Base-by-base conservation (phyloP, 2,329 filamentous ascomycete genomes). In the Neonectria faginata region DNA sequence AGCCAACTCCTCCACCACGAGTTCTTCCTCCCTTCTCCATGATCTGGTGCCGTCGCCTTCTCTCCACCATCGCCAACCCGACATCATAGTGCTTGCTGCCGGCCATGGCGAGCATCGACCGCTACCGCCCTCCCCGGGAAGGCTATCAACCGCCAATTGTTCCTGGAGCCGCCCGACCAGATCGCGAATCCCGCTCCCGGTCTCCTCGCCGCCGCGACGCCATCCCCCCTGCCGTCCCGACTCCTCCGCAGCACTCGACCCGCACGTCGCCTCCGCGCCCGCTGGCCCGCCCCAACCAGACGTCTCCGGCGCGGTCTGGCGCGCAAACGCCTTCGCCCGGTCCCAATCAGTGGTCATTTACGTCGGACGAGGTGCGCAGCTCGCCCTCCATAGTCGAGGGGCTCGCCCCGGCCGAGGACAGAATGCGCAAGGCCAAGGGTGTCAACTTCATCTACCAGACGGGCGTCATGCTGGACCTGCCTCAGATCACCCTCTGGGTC, bases 391-490 rank as follows among this genome's bases (percentile, higher is more conserved):
- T 97, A 64, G 80, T 94, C 14, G 92, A 97, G 70, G 95, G 95
- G 22, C 88, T 98, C 76, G 79, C 88, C 9, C 85, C 89, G 3
- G 87, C 89, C 31, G 90, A 96, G 75, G 96, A 98, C 81, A 86
- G 93, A 67, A 86, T 91, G 69, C 86, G 92, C 63, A 89, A 96
- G 60, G 91, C 92, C 65, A 98, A 98, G 78, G 95, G 96, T 51
- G 91, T 97, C 76, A 97, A 97, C 78, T 99, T 99, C 80, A 97
- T 99, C 74, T 91, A 93, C 67, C 94, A 97, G 79, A 93, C 95
- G 48, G 96, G 95, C 68, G 93, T 97, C 70, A 89, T 97, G 83
- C 87, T 98, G 57, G 95, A 97, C 77, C 83, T 98, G 54, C 95
- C 95, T 12, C 94, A 97, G 78, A 89, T 96, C 60, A 98, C 96